Base-by-base conservation (phyloP, 164 flowering plant species). In the Berberis thunbergii region DNA sequence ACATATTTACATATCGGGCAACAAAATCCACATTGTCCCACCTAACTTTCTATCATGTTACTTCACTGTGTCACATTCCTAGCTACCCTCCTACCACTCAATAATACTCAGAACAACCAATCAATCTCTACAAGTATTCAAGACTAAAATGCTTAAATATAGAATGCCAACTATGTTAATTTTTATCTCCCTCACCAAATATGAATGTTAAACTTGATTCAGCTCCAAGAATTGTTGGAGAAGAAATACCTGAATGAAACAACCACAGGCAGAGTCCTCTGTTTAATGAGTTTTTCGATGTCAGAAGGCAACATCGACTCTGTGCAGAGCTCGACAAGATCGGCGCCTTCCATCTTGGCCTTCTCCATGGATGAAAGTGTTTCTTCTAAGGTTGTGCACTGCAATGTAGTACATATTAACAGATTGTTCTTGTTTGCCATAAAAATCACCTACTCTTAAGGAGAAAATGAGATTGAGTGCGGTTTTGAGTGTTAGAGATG, bases 291-390 rank as follows among this genome's bases (percentile, higher is more conserved):
- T 7, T 41, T 61, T 7, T 68, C 64, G 54, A 73, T 46, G 59
- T 72, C 61, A 43, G 66, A 70, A 52, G 61, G 64, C 4, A 69
- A 46, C 57, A 74, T 5, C 4, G 72, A 74, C 43, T 70, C 77
- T 6, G 78, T 39, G 60, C 72, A 49, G 3, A 80, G 75, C 69
- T 80, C 84, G 0, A 73, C 80, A 4, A 80, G 70, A 61, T 80
- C 80, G 2, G 84, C 81, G 9, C 84, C 84, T 69, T 74, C 72
- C 58, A 58, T 55, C 70, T 74, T 78, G 4, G 81, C 84, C 53
- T 65, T 62, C 12, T 70, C 71, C 71, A 80, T 78, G 9, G 71
- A 62, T 41, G 70, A 40, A 26, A 65, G 7, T 80, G 76, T 71
- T 61, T 78, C 77, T 57, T 70, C 74, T 42, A 61, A 43, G 5